Conservation (phyloP, 768 basidiomycete species). For the Kwoniella pini region DNA sequence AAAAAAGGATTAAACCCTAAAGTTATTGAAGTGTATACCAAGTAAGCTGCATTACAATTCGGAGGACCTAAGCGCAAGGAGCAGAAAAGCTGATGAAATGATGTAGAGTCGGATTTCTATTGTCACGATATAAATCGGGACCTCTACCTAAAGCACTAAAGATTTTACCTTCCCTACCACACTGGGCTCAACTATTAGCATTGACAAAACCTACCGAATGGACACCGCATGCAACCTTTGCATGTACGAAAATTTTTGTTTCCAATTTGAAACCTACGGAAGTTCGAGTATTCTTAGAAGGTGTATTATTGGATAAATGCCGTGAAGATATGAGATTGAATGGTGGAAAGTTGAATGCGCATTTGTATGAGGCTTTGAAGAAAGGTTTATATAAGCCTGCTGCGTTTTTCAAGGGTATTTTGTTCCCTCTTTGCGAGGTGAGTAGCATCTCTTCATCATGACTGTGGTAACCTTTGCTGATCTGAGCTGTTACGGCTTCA, state of each 20-base stretch:
- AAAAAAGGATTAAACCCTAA: conserved; percentile 86
- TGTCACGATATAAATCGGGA: conserved; percentile 88
- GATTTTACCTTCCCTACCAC: conserved; percentile 90
- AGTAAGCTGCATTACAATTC: conserved; percentile 60
- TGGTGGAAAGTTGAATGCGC: conserved; percentile 80
- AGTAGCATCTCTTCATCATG: conserved; percentile 39
- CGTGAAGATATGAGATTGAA: conserved; percentile 82
- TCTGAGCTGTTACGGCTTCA: neutral
- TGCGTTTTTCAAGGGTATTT: conserved; percentile 96
- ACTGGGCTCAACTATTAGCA: conserved; percentile 94
- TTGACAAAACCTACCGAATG: conserved; percentile 89
- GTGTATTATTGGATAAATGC: conserved; percentile 85
- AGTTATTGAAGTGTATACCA: conserved; percentile 88
- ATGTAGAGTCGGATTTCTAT: conserved; percentile 75
- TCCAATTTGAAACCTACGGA: conserved; percentile 96
- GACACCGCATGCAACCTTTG: conserved; percentile 92
- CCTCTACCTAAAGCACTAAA: conserved; percentile 97
- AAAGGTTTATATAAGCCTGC: conserved; percentile 92
- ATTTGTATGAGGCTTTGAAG: conserved; percentile 91
- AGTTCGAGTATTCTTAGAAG: conserved; percentile 86
- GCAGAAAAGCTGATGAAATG: too few relatives aligned
- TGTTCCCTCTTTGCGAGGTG: conserved; percentile 93
- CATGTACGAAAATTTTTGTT: conserved; percentile 91
- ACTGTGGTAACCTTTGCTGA: too few relatives aligned
- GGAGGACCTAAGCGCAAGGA: neutral